A percentile compares a stretch with the other conserved stretches of the same genome.
phyloP scores from a whole-genome alignment of 106 monocot genomes.

The Narthecium ossifragum region DNA sequence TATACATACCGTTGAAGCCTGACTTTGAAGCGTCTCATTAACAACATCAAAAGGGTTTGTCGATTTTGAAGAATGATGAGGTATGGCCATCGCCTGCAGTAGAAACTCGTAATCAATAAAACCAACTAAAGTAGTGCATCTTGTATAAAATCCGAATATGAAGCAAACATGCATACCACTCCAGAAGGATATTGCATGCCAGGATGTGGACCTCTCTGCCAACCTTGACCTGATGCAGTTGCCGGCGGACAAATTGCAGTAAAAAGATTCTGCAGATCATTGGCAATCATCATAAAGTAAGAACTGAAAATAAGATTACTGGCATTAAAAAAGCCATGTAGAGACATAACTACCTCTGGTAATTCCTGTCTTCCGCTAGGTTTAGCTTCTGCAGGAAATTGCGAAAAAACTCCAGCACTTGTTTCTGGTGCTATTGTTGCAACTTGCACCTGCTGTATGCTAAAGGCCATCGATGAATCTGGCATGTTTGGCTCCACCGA shows the following conservation, averaged over 20 bases:
- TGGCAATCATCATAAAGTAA: background rate
- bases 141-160: background rate
- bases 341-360: constrained; percentile 34
- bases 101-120: background rate
- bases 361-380: constrained; percentile 44
- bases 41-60: constrained; percentile 78
- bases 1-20: constrained; percentile 53
- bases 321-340: background rate
- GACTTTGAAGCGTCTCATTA: constrained; percentile 32
- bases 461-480: constrained; percentile 2
- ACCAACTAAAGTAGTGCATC: too few species aligned
- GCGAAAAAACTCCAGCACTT: constrained; percentile 11
- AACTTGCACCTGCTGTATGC: constrained; percentile 8
- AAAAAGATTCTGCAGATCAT: constrained; percentile 65
- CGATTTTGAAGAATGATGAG: constrained; percentile 36
- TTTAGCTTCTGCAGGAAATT: constrained; percentile 17
- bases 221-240: constrained; percentile 24
- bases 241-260: constrained; percentile 41
- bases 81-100: constrained; percentile 43
- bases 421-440: constrained; percentile 1
- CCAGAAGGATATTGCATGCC: constrained; percentile 67
- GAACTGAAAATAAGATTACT: background rate
- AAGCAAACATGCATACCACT: constrained; percentile 24
- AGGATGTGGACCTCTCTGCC: constrained; percentile 50
- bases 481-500: constrained; percentile 8